Evolutionary conservation across 2,329 filamentous ascomycete genomes (phyloP).

Genomic region (Monilinia polystroma): DNA sequence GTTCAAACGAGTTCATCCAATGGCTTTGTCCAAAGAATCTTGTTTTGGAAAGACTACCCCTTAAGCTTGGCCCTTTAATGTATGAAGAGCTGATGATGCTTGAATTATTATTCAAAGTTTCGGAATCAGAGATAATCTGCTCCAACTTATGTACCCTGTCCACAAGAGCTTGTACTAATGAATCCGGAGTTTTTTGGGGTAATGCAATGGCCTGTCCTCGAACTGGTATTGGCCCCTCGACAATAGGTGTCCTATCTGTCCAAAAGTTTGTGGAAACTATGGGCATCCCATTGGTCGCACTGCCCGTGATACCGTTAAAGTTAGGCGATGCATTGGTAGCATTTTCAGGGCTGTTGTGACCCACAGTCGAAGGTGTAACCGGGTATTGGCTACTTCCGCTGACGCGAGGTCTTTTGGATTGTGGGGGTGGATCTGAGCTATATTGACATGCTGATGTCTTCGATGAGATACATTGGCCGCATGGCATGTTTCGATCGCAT

Average conservation of each 20-base stretch:
- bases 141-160: slow-evolving; percentile 19
- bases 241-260: background rate
- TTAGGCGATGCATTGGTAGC: background rate
- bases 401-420: slow-evolving; percentile 6
- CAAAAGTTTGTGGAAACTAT: slow-evolving; percentile 2
- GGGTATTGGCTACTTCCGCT: slow-evolving; percentile 13
- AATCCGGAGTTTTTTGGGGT: background rate
- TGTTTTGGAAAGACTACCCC: slow-evolving; percentile 28
- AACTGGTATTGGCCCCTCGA: background rate
- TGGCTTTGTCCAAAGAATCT: slow-evolving; percentile 31
- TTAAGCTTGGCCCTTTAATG: slow-evolving; percentile 16
- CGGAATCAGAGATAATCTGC: slow-evolving; percentile 7
- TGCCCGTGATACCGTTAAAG: background rate
- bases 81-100: background rate
- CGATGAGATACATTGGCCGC: slow-evolving; percentile 21
- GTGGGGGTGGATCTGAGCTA: slow-evolving; percentile 13
- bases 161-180: slow-evolving; percentile 14
- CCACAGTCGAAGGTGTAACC: slow-evolving; percentile 5
- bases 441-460: slow-evolving; percentile 20
- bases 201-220: background rate
- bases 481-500: slow-evolving; percentile 24
- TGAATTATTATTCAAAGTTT: background rate
- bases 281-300: background rate
- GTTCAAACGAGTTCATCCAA: slow-evolving; percentile 28
- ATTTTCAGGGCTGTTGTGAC: slow-evolving; percentile 6